Evolutionary conservation across 441 rosid species (phyloP).

Genomic region (Populus tomentosa): DNA sequence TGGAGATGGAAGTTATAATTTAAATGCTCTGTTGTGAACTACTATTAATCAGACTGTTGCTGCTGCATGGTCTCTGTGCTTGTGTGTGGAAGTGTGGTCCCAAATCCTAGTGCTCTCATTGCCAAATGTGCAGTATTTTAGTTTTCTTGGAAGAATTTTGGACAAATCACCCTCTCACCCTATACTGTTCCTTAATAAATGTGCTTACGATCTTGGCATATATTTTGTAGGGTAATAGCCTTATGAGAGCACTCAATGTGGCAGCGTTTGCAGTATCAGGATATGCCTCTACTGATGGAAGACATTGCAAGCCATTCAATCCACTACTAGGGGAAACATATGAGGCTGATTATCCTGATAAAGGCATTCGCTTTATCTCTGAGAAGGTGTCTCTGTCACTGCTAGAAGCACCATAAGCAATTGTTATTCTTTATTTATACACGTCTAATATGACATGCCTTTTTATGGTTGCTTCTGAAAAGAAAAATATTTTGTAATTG

Average conservation of each 20-base stretch:
- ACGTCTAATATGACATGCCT: not conserved
- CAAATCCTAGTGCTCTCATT: no score
- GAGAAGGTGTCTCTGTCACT: constrained; percentile 53
- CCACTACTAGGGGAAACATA: constrained; percentile 86
- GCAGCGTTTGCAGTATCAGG: no score
- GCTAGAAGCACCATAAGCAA: not conserved
- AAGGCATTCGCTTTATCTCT: constrained; percentile 70
- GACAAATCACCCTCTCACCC: no score
- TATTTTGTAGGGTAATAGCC: no score
- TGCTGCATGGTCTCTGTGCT: constrained; percentile 27
- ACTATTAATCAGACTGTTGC: not conserved
- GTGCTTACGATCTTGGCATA: no score
- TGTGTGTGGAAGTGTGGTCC: no score
- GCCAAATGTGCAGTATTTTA: no score
- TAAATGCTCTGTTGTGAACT: not conserved
- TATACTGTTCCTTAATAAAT: no score
- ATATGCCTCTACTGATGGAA: constrained; percentile 45
- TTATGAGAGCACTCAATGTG: no score
- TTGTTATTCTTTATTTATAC: not conserved
- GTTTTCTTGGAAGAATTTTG: no score
- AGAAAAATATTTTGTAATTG: not conserved
- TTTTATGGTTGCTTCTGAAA: not conserved
- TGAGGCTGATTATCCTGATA: constrained; percentile 85
- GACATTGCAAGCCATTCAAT: constrained; percentile 68
- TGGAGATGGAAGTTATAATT: not conserved